Base-by-base conservation (phyloP, 2,329 filamentous ascomycete genomes). In the Cytospora leucostoma region DNA sequence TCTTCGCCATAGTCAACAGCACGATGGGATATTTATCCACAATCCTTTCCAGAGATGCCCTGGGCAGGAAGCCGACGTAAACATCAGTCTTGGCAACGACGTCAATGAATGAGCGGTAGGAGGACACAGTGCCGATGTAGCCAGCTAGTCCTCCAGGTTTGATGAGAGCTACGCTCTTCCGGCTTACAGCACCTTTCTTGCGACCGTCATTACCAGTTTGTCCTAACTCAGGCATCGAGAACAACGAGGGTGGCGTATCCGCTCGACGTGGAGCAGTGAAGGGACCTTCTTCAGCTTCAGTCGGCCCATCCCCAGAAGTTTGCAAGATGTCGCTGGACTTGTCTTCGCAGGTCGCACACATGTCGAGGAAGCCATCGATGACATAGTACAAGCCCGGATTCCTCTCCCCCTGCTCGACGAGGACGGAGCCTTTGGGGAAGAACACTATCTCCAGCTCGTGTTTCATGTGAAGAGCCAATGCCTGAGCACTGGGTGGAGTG, bases 61-160 rank as follows among this genome's bases (percentile, higher is more conserved):
- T 85, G 0, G 95, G 95, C 13, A 99, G 79, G 68, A 99, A 99
- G 1, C 95, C 95, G 15, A 99, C 95, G 71, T 97, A 98, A 2
- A 98, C 95, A 76, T 99, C 95, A 0, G 96, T 99, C 77, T 98
- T 98, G 3, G 95, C 96, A 44, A 94, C 90, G 1, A 99, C 93
- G 72, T 98, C 94, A 21, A 97, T 95, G 73, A 98, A 97, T 0
- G 95, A 99, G 33, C 95, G 84, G 73, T 97, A 97, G 0, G 93
- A 97, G 2, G 95, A 97, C 19, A 99, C 89, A 0, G 93, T 95
- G 6, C 95, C 93, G 37, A 98, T 87, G 71, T 99, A 99, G 0
- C 95, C 96, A 59, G 95, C 94, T 40, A 99, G 83, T 0, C 93
- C 93, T 56, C 95, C 95, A 3, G 95, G 95, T 72, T 97, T 99